Evolutionary conservation across 257 asterid species (phyloP).

Genomic region (Solanum bulbocastanum): DNA sequence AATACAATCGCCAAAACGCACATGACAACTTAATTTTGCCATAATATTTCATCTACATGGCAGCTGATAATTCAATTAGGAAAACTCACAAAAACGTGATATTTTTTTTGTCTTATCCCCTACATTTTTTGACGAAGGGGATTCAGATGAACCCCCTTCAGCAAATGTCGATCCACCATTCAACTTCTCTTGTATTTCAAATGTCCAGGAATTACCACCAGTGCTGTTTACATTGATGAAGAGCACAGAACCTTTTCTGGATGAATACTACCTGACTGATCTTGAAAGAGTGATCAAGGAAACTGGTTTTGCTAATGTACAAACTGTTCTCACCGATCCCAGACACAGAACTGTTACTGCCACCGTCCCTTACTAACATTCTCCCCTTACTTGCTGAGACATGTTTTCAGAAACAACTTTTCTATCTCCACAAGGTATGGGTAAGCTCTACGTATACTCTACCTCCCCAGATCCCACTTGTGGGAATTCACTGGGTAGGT

Average conservation of each 20-base stretch:
- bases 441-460: not conserved
- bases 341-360: constrained; percentile 84
- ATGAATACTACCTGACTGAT: constrained; percentile 78
- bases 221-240: constrained; percentile 87
- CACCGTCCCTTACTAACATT: constrained; percentile 44
- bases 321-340: constrained; percentile 66
- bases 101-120: not conserved
- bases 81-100: not conserved
- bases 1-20: not conserved
- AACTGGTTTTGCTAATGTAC: constrained; percentile 50
- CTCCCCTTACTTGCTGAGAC: not conserved
- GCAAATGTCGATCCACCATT: not conserved
- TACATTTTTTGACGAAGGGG: not conserved
- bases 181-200: not conserved
- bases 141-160: not conserved
- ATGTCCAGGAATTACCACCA: constrained; percentile 65
- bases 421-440: not conserved
- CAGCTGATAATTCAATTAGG: not conserved
- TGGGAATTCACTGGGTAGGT: not conserved
- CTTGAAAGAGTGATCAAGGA: constrained; percentile 49
- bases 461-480: not conserved
- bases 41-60: not conserved
- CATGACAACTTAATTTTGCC: not conserved
- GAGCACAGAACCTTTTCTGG: constrained; percentile 90
- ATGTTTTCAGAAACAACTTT: not conserved